These are phyloP conservation scores for Saitozyma sp. DNA, from an alignment of 768 basidiomycete genomes.

Conservation along the genomic window DNA sequence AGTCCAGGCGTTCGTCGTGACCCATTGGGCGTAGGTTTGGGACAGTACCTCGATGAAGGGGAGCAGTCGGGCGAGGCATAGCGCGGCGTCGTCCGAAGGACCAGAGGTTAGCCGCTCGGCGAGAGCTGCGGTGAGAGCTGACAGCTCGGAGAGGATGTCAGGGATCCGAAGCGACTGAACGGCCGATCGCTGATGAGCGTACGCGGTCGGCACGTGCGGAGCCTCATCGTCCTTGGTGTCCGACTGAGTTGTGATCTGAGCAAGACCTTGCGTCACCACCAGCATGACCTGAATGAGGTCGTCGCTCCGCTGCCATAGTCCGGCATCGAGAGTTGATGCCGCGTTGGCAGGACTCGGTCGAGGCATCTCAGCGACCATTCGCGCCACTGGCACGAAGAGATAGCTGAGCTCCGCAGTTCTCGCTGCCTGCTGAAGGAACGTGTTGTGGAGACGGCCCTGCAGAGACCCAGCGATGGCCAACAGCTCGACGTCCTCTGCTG, in stretches of 20 bases:
- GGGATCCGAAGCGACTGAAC: slow-evolving; percentile 14
- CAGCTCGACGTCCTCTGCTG: no score
- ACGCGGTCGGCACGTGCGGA: neutral
- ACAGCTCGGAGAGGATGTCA: slow-evolving; percentile 48
- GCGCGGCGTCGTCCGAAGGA: slow-evolving; percentile 6
- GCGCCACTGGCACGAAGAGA: slow-evolving; percentile 50
- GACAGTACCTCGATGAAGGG: slow-evolving; percentile 76
- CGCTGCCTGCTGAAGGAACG: slow-evolving; percentile 15
- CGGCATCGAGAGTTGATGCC: neutral
- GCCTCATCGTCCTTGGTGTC: slow-evolving; percentile 11
- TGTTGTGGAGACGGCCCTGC: no score
- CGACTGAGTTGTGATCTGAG: slow-evolving; percentile 22
- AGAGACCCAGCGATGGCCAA: no score
- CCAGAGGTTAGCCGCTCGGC: slow-evolving; percentile 40
- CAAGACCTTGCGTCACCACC: slow-evolving; percentile 63
- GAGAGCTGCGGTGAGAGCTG: slow-evolving; percentile 53
- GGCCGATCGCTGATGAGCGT: neutral
- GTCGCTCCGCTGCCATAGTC: slow-evolving; percentile 34
- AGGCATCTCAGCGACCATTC: slow-evolving; percentile 42
- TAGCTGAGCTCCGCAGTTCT: slow-evolving; percentile 41
- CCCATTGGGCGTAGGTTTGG: slow-evolving; percentile 61
- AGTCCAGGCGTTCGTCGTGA: slow-evolving; percentile 65
- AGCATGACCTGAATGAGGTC: slow-evolving; percentile 65
- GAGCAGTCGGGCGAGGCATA: slow-evolving; percentile 56
- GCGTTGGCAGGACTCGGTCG: neutral